Percentiles rank a stretch among this genome's conserved stretches.
Evolutionary conservation across 2,329 filamentous ascomycete species (phyloP).

Genomic region (Beauveria asiatica): DNA sequence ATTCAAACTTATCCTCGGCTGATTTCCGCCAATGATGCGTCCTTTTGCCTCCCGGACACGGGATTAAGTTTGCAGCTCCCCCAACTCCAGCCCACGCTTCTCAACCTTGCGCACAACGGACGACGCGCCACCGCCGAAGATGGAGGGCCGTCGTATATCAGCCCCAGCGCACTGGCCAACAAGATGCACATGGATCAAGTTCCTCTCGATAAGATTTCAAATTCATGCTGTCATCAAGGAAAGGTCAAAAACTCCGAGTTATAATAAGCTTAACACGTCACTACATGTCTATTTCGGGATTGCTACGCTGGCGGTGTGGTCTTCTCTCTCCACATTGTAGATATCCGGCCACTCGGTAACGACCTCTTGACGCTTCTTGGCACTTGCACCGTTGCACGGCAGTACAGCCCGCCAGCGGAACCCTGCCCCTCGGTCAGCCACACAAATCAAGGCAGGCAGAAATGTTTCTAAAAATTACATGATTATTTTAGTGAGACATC

Average conservation of each 20-base stretch:
- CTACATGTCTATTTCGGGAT: neutral
- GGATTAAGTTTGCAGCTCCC: neutral
- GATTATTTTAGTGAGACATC: neutral
- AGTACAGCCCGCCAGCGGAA: neutral
- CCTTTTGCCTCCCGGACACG: neutral
- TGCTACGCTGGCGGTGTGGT: neutral
- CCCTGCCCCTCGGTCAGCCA: neutral
- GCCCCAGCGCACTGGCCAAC: neutral
- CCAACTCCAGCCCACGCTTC: neutral
- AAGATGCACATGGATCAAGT: neutral
- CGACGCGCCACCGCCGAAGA: neutral
- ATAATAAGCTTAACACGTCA: neutral
- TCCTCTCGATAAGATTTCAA: neutral
- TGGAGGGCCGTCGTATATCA: neutral
- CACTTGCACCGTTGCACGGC: neutral
- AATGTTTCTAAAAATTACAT: constrained; percentile 4
- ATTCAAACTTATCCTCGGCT: no score
- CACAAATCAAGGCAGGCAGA: neutral
- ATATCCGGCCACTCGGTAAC: neutral
- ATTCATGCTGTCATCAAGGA: neutral
- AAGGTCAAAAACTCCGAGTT: neutral
- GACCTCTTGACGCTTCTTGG: neutral
- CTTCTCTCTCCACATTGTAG: neutral
- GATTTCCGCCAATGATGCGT: no score
- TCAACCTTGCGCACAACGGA: neutral